Evolutionary conservation across 768 basidiomycete genomes (phyloP).

Genomic region (Suillus plorans): DNA sequence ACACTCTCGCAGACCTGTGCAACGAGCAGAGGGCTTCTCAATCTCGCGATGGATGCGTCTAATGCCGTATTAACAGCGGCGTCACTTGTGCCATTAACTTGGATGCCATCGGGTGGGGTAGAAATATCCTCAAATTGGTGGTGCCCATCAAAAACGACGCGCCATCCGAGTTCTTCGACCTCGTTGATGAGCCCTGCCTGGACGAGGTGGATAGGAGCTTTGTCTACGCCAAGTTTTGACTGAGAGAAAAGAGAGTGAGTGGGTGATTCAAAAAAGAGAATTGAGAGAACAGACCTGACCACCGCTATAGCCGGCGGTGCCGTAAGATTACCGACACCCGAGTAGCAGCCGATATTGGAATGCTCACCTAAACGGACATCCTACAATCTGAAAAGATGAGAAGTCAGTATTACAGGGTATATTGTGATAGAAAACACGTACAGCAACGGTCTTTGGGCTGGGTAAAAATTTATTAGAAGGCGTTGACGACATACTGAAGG

Average conservation of each 20-base stretch:
- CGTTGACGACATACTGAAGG: neutral
- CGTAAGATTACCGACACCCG: conserved; percentile 5
- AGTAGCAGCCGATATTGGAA: neutral
- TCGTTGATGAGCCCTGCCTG: conserved; percentile 82
- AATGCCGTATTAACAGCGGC: neutral
- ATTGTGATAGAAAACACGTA: conserved; percentile 42
- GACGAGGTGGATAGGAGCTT: conserved; percentile 86
- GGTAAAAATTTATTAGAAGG: conserved; percentile 32
- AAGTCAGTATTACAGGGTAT: conserved; percentile 8
- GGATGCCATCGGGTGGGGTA: conserved; percentile 37
- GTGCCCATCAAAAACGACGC: conserved; percentile 86
- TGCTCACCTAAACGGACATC: conserved; percentile 91
- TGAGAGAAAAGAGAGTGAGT: conserved; percentile 32
- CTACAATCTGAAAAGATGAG: conserved; percentile 64
- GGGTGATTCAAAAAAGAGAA: neutral
- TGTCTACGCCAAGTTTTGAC: conserved; percentile 80
- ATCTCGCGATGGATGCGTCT: conserved; percentile 74
- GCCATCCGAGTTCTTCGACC: conserved; percentile 80
- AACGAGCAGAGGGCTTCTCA: conserved; percentile 90
- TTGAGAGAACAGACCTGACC: conserved; percentile 28
- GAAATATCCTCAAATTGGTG: conserved; percentile 82
- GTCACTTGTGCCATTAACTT: neutral
- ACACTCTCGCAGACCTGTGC: conserved; percentile 80
- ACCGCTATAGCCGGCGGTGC: conserved; percentile 19
- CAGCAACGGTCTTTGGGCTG: conserved; percentile 76